Evolutionary conservation across 73 alveolate genomes (phyloP), one percentile per base, ranked within the genome.

Genomic region (Symbiodinium natans): DNA sequence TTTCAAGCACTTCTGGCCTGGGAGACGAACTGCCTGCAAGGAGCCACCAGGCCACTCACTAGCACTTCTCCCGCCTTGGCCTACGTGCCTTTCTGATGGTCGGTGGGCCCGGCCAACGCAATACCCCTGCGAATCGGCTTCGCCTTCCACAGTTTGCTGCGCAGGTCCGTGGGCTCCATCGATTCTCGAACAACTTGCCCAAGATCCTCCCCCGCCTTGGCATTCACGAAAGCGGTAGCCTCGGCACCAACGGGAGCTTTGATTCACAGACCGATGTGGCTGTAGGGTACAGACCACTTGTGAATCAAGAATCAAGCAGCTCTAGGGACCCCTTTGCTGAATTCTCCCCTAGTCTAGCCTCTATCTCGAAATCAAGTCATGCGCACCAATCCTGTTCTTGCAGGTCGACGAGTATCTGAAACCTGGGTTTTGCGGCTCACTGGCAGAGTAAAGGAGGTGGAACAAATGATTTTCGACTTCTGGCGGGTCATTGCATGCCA

Each of bases 81-180:
- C 9, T 36, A 23, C 19, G 80, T 40, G 87, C 40, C 97, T 39
- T 36, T 90, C 97, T 9, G 97, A 90, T 4, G 97, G 97, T 21
- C 97, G 97, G 48, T 90, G 97, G 41, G 97, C 97, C 2, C 97
- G 97, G 56, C 97, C 97, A 43, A 90, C 63, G 48, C 97, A 90
- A 56, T n/a, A 90, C 56, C 97, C 97, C 2, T 73, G 89, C n/a
- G 40, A n/a, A 19, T 90, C 97, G 29, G 89, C 31, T 38, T 71
- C 82, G 19, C 89, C 97, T 73, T 77, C 2, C 59, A 36, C n/a
- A 27, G 31, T 48, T 38, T 6, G 46, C 21, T 38, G 41, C 29
- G 29, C 38, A 77, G 48, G 29, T 38, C 31, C 41, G 40, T 74
- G 40, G 40, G 41, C 0, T 39, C 4, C 68, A 39, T 34, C 17